Evolutionary conservation across 2,329 filamentous ascomycete species (phyloP), one percentile per base, ranked within the genome.

Genomic region (Ophiostoma sp.): DNA sequence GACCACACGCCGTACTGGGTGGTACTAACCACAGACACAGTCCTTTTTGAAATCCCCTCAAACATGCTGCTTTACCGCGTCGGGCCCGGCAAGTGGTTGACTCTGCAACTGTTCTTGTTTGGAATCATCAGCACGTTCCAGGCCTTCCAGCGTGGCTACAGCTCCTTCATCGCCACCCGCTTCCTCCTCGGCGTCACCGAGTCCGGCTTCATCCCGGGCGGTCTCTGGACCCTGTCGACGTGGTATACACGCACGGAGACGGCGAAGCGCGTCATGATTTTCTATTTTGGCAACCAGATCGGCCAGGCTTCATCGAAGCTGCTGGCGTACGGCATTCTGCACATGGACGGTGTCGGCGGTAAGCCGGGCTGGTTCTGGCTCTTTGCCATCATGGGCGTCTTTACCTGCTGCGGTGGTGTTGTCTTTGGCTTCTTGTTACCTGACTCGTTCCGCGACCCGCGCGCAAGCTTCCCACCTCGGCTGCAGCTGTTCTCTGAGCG

Each of bases 241-340:
- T 86, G 83, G 83, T 86, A 86, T 73, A 84, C 82, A 0, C 79
- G 78, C 2, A 76, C 77, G 2, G 84, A 86, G 73, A 82, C 81
- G 0, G 82, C 81, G 67, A 81, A 84, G 69, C 79, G 83, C 8
- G 79, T 84, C 65, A 82, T 82, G 73, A 73, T 85, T 45, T 85
- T 85, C 74, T 86, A 82, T 76, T 83, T 85, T 68, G 84, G 84
- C 11, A 84, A 84, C 72, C 80, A 84, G 73, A 77, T 84, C 16
- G 83, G 82, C 5, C 78, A 79, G 18, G 81, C 80, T 0, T 79
- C 77, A 0, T 73, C 75, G 45, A 76, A 75, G 68, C 76, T 83
- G 3, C 72, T 82, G 3, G 81, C 80, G 0, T 82, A 78, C 49
- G 80, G 78, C 2, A 81, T 83, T 36, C 36, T 60, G 7, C 55